Conservation (phyloP, 257 asterid species). For the Fraxinus excelsior region DNA sequence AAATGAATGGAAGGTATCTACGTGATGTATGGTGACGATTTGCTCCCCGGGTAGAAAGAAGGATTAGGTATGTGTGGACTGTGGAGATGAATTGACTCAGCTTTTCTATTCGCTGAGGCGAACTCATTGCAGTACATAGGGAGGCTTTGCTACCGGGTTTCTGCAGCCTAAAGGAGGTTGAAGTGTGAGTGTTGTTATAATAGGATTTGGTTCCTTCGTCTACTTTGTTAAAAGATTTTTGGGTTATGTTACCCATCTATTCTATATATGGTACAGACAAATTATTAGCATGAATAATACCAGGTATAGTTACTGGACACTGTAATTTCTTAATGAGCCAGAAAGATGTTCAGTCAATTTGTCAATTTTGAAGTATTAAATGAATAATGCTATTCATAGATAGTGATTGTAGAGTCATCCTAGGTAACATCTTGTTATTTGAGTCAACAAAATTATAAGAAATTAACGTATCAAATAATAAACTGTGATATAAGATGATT, state of each 20-base stretch:
- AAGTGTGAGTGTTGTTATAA: conserved; percentile 19
- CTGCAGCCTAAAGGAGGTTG: conserved; percentile 2
- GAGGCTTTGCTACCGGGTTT: not conserved
- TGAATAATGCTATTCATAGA: too few species aligned
- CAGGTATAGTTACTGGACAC: conserved; percentile 10
- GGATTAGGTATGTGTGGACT: not conserved
- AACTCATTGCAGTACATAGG: not conserved
- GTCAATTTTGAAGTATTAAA: not conserved
- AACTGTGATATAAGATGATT: too few species aligned
- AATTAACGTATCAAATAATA: too few species aligned
- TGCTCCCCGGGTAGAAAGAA: not conserved
- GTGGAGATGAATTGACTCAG: not conserved
- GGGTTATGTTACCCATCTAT: conserved; percentile 25
- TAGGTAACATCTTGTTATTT: too few species aligned
- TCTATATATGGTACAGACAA: not conserved
- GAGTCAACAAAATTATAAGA: too few species aligned
- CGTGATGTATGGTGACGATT: conserved; percentile 51
- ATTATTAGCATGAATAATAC: not conserved
- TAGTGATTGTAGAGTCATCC: too few species aligned
- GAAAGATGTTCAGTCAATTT: not conserved
- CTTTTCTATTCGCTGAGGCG: not conserved
- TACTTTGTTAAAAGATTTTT: not conserved
- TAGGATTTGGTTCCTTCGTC: conserved; percentile 2
- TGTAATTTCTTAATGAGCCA: not conserved
- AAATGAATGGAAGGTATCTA: conserved; percentile 48